Evolutionary conservation across 78 protist species (phyloP).

Genomic region (Acrasis kona): DNA sequence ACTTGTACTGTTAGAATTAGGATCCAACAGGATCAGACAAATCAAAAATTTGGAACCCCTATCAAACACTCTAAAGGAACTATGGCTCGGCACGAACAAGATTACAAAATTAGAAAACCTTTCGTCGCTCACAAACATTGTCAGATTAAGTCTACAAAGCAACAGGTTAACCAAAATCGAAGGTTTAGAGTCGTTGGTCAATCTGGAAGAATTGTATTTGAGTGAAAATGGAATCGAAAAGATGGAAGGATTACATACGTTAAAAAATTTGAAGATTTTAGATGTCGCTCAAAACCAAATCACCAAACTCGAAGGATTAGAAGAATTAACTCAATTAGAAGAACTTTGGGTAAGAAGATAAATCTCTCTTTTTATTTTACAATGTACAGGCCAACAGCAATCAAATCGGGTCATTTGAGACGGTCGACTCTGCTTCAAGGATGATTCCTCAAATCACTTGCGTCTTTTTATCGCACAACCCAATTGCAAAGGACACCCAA

Average conservation of each 20-base stretch:
- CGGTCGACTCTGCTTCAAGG: too few species aligned
- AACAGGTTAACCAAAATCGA: neutral
- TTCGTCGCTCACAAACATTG: neutral
- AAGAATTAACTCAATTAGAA: neutral
- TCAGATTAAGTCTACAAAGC: neutral
- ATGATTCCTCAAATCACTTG: too few species aligned
- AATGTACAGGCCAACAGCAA: too few species aligned
- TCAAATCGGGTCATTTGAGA: too few species aligned
- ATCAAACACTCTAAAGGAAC: neutral
- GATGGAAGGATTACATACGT: neutral
- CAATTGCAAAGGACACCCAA: neutral
- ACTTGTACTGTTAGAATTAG: neutral
- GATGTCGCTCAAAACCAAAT: constrained; percentile 1
- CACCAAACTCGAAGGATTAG: neutral
- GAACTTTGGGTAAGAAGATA: neutral
- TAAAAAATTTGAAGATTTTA: neutral
- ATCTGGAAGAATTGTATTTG: constrained; percentile 2
- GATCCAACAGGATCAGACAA: neutral
- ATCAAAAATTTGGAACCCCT: constrained; percentile 4
- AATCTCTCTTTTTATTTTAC: neutral
- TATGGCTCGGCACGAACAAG: constrained; percentile 1
- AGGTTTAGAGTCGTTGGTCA: neutral
- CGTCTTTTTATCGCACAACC: too few species aligned
- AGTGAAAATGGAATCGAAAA: constrained; percentile 9
- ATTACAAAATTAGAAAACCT: neutral